Evolutionary conservation across 2,329 filamentous ascomycete genomes (phyloP), one percentile per base, ranked within the genome.

Genomic region (Polytolypa hystricis): DNA sequence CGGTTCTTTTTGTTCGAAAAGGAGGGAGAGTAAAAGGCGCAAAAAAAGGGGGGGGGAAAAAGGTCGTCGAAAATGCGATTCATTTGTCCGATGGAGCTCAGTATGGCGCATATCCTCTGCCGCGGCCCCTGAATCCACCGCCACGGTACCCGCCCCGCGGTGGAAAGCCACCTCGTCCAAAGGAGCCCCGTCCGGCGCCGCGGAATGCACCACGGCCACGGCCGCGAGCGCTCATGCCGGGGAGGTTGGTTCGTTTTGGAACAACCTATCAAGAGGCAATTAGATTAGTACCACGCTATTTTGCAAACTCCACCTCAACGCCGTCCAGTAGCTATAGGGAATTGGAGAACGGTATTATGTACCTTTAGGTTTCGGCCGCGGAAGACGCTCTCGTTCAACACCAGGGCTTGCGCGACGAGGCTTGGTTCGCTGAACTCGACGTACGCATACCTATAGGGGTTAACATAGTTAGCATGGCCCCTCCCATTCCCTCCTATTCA

Each of bases 371-470:
- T 93, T 53, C 91, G 78, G 44, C 85, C 87, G 53, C 91, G 86
- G 66, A 98, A 94, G 40, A 93, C 73, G 61, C 86, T 95, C 65
- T 98, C 91, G 60, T 98, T 96, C 40, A 98, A 70, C 27, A 96
- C 86, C 42, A 98, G 73, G 17, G 91, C 91, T 60, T 93, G 84
- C 32, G 84, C 85, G 45, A 98, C 89, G 43, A 95, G 71, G 62
- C 77, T 87, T 33, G 91, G 86, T 65, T 96, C 91, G 42, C 84
- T 81, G 58, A 98, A 98, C 65, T 98, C 91, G 53, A 98, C 91
- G 65, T 98, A 98, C 55, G 91, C 91, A 66, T 98, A 98, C 47
- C 87, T 95, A 63, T 60, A 62, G 37, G 36, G 37, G 35, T 38
- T 41, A n/a, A n/a, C n/a, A n/a, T n/a, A n/a, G n/a, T n/a, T n/a